Evolutionary conservation across 2,329 filamentous ascomycete genomes (phyloP), one percentile per base, ranked within the genome.

Genomic region (Ophiocordyceps australis): DNA sequence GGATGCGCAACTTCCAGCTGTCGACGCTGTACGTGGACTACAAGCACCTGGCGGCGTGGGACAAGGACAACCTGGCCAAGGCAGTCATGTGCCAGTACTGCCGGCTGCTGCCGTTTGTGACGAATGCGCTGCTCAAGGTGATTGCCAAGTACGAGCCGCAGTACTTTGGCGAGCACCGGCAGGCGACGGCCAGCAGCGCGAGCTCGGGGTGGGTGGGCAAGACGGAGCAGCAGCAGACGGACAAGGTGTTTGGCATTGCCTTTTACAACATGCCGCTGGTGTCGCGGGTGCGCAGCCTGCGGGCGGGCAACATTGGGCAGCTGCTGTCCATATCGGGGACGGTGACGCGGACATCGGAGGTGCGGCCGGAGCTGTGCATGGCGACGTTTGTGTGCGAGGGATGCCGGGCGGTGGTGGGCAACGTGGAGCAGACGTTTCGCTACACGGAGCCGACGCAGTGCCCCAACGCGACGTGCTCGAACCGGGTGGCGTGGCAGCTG

Each of bases 391-490:
- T 75, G 29, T 98, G 89, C 50, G 80, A 94, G 47, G 70, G 65
- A 24, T 98, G 89, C 55, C 77, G 80, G 36, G 74, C 72, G 4
- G 72, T 85, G 2, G 71, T 93, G 5, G 74, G 80, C 20, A 91
- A 94, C 44, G 74, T 98, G 16, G 89, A 98, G 52, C 89, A 98
- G 55, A 93, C 82, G 0, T 98, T 98, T 57, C 74, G 83, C 43
- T 98, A 94, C 52, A 94, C 86, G 1, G 89, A 98, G 46, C 89
- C 89, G 1, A 86, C 83, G 4, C 82, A 94, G 55, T 98, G 89
- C 39, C 86, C 89, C 8, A 95, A 95, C 44, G 48, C 59, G 15
- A 78, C 67, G 6, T 98, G 89, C 47, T 74, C 74, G 40, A 98
- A 98, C 54, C 74, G 89, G 15, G 59, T 75, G 30, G 82, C 79